Evolutionary conservation across 2,329 filamentous ascomycete species (phyloP).

Genomic region (Grosmannia serpens): DNA sequence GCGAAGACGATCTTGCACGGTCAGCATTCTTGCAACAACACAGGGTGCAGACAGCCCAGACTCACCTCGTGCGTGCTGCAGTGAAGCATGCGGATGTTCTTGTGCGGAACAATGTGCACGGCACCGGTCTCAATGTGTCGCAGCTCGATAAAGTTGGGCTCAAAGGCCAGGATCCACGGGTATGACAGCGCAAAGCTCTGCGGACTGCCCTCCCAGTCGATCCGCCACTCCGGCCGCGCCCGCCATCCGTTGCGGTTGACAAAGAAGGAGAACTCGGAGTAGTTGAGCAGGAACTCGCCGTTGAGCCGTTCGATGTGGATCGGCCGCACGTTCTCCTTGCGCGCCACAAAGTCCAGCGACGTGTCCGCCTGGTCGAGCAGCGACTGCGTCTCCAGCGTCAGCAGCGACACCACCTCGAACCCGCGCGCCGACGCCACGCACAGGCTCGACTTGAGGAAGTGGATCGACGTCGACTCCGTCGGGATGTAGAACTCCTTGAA

Average conservation of each 20-base stretch:
- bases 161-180: constrained; percentile 94
- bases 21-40: constrained; percentile 15
- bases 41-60: constrained; percentile 17
- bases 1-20: constrained; percentile 83
- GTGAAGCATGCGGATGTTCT: constrained; percentile 95
- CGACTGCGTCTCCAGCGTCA: constrained; percentile 96
- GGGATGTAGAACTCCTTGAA: constrained; percentile 99
- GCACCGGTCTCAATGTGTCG: constrained; percentile 89
- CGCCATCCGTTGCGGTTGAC: constrained; percentile 98
- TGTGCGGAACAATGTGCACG: constrained; percentile 91
- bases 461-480: constrained; percentile 93
- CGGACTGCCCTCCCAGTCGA: constrained; percentile 92
- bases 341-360: constrained; percentile 89
- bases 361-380: constrained; percentile 96
- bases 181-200: constrained; percentile 89
- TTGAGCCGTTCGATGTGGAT: constrained; percentile 97
- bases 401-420: constrained; percentile 92
- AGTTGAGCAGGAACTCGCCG: constrained; percentile 94
- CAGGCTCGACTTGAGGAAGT: constrained; percentile 92
- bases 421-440: constrained; percentile 92
- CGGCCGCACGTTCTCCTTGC: constrained; percentile 85
- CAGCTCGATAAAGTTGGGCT: constrained; percentile 95
- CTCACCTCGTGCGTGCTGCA: constrained; percentile 91
- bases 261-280: constrained; percentile 98
- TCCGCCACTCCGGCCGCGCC: constrained; percentile 89